Percentiles rank a stretch among this genome's conserved stretches.
Conservation (phyloP, 179 eudicot genomes). For the Camellia oleifera region DNA sequence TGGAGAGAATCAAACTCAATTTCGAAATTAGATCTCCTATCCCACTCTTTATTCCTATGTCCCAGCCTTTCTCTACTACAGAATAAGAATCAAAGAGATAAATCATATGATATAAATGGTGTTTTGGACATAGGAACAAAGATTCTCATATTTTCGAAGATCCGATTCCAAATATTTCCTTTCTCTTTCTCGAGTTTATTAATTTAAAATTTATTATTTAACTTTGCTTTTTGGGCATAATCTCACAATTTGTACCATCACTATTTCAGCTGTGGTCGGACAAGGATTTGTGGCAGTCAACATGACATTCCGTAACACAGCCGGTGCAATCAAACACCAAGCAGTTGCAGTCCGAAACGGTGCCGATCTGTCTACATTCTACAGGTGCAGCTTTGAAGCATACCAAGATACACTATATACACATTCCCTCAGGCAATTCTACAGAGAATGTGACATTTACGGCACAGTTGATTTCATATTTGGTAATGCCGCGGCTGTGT, state of each 20-base stretch:
- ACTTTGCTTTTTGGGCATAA: neutral
- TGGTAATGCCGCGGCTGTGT: conserved; percentile 71
- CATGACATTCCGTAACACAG: conserved; percentile 73
- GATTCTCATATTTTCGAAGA: too few relatives aligned
- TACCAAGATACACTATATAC: conserved; percentile 85
- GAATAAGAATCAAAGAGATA: too few relatives aligned
- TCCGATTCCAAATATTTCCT: too few relatives aligned
- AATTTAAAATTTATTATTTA: too few relatives aligned
- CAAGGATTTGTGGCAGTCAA: conserved; percentile 66
- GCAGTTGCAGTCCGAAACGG: conserved; percentile 83
- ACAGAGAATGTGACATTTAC: conserved; percentile 68
- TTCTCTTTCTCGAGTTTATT: neutral
- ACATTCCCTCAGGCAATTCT: conserved; percentile 76
- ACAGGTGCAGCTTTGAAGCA: conserved; percentile 76
- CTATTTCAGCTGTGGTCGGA: conserved; percentile 61
- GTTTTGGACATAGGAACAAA: too few relatives aligned
- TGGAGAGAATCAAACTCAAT: too few relatives aligned
- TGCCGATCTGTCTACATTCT: conserved; percentile 70
- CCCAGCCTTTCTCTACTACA: too few relatives aligned
- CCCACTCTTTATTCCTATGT: too few relatives aligned
- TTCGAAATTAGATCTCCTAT: too few relatives aligned
- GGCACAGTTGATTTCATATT: conserved; percentile 84
- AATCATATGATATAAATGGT: too few relatives aligned
- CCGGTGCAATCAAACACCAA: conserved; percentile 77
- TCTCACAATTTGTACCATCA: neutral